phyloP scores from a whole-genome alignment of 2,329 filamentous ascomycete genomes.

The Calonectria crousiana region DNA sequence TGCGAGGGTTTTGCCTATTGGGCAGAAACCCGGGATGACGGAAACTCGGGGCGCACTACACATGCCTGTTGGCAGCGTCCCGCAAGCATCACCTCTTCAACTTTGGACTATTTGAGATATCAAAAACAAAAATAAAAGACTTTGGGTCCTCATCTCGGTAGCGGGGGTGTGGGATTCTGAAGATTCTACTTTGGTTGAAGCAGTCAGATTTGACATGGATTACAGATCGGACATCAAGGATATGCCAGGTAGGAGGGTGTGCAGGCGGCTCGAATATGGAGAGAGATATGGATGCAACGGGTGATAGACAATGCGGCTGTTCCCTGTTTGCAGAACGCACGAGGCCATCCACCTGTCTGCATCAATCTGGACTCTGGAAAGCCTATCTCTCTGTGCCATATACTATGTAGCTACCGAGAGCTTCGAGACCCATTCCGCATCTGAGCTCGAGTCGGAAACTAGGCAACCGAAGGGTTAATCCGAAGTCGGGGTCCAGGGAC shows the following conservation, averaged over 20 bases:
- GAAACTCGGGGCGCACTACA: conserved; percentile 6
- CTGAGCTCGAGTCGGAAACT: conserved; percentile 15
- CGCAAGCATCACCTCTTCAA: conserved; percentile 32
- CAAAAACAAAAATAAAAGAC: not conserved
- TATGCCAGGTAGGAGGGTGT: conserved; percentile 18
- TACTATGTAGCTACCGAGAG: not conserved
- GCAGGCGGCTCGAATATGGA: not conserved
- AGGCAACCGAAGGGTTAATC: not conserved
- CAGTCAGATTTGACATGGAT: conserved; percentile 34
- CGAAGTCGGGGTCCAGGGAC: conserved; percentile 15
- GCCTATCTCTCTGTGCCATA: conserved; percentile 12
- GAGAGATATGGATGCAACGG: not conserved
- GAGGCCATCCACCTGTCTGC: conserved; percentile 9
- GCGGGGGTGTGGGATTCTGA: conserved; percentile 19
- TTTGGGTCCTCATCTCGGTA: conserved; percentile 28
- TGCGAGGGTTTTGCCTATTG: conserved; percentile 12
- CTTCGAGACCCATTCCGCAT: not conserved
- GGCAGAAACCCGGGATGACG: conserved; percentile 19
- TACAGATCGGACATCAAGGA: conserved; percentile 32
- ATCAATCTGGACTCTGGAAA: conserved; percentile 8
- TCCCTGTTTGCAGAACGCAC: not conserved
- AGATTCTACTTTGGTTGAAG: conserved; percentile 14
- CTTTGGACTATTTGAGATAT: not conserved
- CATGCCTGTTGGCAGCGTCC: conserved; percentile 10
- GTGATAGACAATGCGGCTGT: not conserved